Evolutionary conservation across 148 eudicot genomes (phyloP).

Genomic region (Rhododendron ferrugineum): DNA sequence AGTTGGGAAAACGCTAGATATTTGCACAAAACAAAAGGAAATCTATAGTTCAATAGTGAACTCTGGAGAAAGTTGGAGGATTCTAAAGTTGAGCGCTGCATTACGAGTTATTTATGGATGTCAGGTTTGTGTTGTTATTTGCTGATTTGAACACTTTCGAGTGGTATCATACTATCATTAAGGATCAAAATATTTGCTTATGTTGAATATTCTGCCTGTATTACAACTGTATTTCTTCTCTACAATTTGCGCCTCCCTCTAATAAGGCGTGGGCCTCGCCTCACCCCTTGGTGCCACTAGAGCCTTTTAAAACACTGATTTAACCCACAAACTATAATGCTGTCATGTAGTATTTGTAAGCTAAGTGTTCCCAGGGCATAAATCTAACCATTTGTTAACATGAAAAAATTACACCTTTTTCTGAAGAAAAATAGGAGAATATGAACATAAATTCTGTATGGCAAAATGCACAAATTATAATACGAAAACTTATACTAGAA

Average conservation of each 20-base stretch:
- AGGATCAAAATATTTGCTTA: not conserved
- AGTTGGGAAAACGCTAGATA: not conserved
- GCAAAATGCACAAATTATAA: not conserved
- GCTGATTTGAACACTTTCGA: not conserved
- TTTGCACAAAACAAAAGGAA: not conserved
- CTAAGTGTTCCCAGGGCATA: not conserved
- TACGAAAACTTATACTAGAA: not conserved
- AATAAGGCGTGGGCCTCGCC: not conserved
- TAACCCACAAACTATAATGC: not conserved
- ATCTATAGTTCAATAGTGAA: not conserved
- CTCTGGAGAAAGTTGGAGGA: not conserved
- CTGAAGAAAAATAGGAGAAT: not conserved
- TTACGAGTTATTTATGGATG: not conserved
- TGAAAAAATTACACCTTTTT: not conserved
- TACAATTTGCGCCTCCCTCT: not conserved
- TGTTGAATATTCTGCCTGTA: not conserved
- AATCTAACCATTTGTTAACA: not conserved
- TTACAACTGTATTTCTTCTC: not conserved
- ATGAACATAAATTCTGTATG: not conserved
- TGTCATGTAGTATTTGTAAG: not conserved
- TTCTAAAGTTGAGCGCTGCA: not conserved
- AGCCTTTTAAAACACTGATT: not conserved
- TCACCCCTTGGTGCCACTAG: not conserved
- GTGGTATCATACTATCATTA: not conserved
- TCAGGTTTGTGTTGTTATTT: not conserved